These are phyloP conservation scores for Aspergillus bertholletiae DNA, from an alignment of 495 filamentous ascomycete species.

Conservation along the genomic window DNA sequence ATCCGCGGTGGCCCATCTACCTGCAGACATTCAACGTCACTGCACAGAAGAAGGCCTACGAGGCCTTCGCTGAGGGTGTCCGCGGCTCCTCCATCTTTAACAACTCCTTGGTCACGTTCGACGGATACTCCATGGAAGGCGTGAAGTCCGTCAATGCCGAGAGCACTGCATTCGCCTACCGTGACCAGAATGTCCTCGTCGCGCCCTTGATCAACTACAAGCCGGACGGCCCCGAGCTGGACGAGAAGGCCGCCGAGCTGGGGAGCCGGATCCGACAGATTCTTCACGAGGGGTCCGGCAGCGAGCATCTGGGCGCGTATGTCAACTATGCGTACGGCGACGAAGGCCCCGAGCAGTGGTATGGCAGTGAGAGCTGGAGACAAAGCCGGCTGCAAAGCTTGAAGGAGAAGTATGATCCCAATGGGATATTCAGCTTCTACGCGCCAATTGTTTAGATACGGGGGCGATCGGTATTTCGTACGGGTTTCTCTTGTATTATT, in stretches of 20 bases:
- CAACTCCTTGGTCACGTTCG: constrained; percentile 50
- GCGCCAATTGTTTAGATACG: constrained; percentile 36
- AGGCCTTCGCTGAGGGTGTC: constrained; percentile 31
- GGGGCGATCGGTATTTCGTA: too few species aligned
- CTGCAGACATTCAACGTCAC: constrained; percentile 39
- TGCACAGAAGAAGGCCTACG: constrained; percentile 38
- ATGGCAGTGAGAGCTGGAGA: constrained; percentile 53
- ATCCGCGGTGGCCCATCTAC: constrained; percentile 50
- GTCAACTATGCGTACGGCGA: constrained; percentile 60
- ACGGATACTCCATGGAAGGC: constrained; percentile 48
- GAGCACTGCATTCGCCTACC: constrained; percentile 42
- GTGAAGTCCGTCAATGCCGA: constrained; percentile 34
- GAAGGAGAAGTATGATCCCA: constrained; percentile 56
- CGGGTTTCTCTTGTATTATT: too few species aligned
- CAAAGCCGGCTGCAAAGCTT: constrained; percentile 35
- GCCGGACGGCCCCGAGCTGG: constrained; percentile 23
- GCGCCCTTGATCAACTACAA: constrained; percentile 39
- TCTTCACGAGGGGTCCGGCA: constrained; percentile 35
- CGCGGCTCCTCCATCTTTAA: constrained; percentile 27
- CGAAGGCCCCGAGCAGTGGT: constrained; percentile 42
- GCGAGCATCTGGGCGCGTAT: constrained; percentile 38
- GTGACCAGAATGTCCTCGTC: constrained; percentile 40
- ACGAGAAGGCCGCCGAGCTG: constrained; percentile 28
- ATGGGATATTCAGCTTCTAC: constrained; percentile 50
- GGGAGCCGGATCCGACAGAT: constrained; percentile 42